Evolutionary conservation across 2,329 filamentous ascomycete genomes (phyloP).

Genomic region (Pseudogymnoascus sp.): DNA sequence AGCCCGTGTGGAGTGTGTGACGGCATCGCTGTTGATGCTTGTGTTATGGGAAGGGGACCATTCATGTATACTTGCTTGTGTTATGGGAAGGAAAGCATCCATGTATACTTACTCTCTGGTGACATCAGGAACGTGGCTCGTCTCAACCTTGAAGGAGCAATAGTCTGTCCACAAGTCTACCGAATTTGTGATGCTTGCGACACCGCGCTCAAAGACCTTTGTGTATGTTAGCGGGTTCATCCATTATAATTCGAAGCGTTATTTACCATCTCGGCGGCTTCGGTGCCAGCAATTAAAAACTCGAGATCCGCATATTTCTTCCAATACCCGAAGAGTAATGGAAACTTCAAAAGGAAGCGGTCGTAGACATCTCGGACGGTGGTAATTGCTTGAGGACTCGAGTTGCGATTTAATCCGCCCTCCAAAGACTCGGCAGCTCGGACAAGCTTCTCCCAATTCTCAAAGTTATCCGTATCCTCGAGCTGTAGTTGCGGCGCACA

Average conservation of each 20-base stretch:
- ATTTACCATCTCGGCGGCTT: conserved; percentile 89
- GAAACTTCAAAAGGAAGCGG: conserved; percentile 87
- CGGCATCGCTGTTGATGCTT: conserved; percentile 33
- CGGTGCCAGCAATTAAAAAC: conserved; percentile 92
- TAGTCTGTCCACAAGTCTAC: conserved; percentile 97
- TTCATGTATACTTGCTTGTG: conserved; percentile 63
- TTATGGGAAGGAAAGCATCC: conserved; percentile 60
- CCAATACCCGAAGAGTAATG: conserved; percentile 96
- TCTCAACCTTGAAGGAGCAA: conserved; percentile 96
- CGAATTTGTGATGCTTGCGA: conserved; percentile 85
- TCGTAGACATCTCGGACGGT: conserved; percentile 84
- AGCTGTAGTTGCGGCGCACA: conserved; percentile 17
- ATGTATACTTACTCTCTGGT: conserved; percentile 97
- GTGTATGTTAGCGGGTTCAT: conserved; percentile 20
- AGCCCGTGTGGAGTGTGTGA: conserved; percentile 16
- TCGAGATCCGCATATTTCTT: conserved; percentile 98
- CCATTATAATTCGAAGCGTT: conserved; percentile 9
- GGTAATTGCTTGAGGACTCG: conserved; percentile 84
- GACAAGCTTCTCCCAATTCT: conserved; percentile 89
- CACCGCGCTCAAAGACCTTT: conserved; percentile 88
- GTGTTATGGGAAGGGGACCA: conserved; percentile 59
- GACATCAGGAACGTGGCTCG: conserved; percentile 84
- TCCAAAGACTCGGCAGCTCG: conserved; percentile 76
- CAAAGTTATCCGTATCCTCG: conserved; percentile 77
- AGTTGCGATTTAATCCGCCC: conserved; percentile 91